Evolutionary conservation across 2,329 filamentous ascomycete genomes (phyloP).

Genomic region (Drechslerella coelobrocha): DNA sequence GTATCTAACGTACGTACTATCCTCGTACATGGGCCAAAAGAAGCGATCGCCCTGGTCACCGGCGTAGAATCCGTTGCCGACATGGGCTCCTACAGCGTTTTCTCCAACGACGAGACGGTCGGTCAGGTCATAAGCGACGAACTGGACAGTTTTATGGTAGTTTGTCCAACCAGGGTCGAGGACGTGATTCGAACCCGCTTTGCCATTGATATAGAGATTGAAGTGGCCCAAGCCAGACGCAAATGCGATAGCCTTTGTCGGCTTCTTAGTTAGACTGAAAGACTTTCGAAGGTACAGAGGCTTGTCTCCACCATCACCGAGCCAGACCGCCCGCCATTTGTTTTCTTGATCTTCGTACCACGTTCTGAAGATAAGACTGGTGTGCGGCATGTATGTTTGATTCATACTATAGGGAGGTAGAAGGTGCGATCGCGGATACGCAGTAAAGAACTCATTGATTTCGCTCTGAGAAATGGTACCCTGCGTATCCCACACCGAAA

Average conservation of each 20-base stretch:
- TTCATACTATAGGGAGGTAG: constrained; percentile 60
- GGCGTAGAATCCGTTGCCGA: constrained; percentile 62
- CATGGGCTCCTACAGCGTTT: constrained; percentile 58
- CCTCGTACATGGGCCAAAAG: constrained; percentile 61
- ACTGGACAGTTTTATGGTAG: constrained; percentile 60
- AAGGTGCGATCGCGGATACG: constrained; percentile 58
- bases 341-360: constrained; percentile 60
- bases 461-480: constrained; percentile 54
- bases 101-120: constrained; percentile 55
- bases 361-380: constrained; percentile 59
- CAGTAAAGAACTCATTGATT: constrained; percentile 58
- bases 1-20: constrained; percentile 59
- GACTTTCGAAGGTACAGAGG: constrained; percentile 59
- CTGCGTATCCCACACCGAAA: constrained; percentile 58
- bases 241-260: constrained; percentile 57
- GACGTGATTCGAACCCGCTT: constrained; percentile 57
- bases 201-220: constrained; percentile 58
- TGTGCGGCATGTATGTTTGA: constrained; percentile 60
- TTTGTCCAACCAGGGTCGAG: constrained; percentile 60
- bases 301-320: constrained; percentile 59
- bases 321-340: constrained; percentile 60
- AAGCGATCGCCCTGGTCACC: constrained; percentile 60
- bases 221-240: constrained; percentile 60
- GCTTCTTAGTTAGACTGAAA: constrained; percentile 55
- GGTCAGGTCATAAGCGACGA: constrained; percentile 61